Base-by-base conservation (phyloP, 164 flowering plant genomes). In the Pachysandra terminalis region DNA sequence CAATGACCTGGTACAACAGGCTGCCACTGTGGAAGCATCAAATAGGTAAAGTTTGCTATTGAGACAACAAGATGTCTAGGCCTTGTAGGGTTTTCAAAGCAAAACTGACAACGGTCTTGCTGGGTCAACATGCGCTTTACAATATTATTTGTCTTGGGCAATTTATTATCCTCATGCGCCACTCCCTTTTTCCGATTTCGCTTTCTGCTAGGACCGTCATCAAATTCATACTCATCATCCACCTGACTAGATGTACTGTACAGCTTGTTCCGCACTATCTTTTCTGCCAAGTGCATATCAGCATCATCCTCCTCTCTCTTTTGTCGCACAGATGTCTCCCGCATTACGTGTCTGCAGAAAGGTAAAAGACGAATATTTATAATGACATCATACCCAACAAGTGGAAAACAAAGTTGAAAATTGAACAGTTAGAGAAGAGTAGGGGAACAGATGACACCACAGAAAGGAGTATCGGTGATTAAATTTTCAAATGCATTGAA, bases 1-100 rank as follows among this genome's bases (percentile, higher is more conserved):
- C 99, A 95, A 80, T 95, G 97, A 25, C 99, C 98, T 16, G 88
- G 82, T 23, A 82, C 94, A 77, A 90, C 71, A 53, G 96, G 85
- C 77, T 85, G 85, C 82, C 82, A 74, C 55, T 81, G 88, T 22
- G 99, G 97, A 55, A 92, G 67, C 90, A 87, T 86, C 77, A 95
- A 68, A 67, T 95, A 95, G 17, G 96, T 82, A 65, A 83, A 89
- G 74, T 95, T 92, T 21, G 92, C 99, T 27, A 92, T 85, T 12
- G 99, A 81, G 56, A 92, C 74, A 55, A 88, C 88, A 19, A 95
- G 89, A 78, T 95, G 97, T 58, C 67, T 84, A 58, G 94, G 97
- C 77, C 97, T 81, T 9, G 72, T 80, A 40, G 90, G 90, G 73
- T 87, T 90, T 80, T 92, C 97, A 71, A 92, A 89, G 71, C 98